Percentiles rank a stretch among this genome's conserved stretches.
Evolutionary conservation across 2,329 filamentous ascomycete species (phyloP).

Genomic region (Aspergillus quadricinctus): DNA sequence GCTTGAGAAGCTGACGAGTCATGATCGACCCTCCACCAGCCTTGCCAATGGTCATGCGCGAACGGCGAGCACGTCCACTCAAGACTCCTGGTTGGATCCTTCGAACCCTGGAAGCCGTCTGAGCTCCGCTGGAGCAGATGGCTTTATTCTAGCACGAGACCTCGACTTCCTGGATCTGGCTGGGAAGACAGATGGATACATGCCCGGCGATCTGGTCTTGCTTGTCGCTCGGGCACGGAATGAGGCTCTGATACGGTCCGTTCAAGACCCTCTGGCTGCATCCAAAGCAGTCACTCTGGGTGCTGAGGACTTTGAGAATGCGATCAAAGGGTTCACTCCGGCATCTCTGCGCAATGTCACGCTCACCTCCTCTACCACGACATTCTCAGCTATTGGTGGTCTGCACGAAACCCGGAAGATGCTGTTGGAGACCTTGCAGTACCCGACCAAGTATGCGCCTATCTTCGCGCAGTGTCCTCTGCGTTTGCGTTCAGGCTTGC

Average conservation of each 20-base stretch:
- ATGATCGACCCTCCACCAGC: constrained; percentile 33
- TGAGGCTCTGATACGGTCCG: constrained; percentile 83
- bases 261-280: constrained; percentile 52
- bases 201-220: constrained; percentile 88
- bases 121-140: constrained; percentile 47
- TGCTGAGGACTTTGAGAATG: constrained; percentile 73
- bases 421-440: constrained; percentile 91
- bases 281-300: constrained; percentile 60
- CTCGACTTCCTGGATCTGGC: constrained; percentile 91
- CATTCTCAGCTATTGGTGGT: constrained; percentile 88
- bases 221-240: constrained; percentile 84
- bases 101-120: constrained; percentile 53
- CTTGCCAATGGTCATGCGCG: constrained; percentile 39
- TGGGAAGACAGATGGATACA: constrained; percentile 92
- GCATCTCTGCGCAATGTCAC: constrained; percentile 93
- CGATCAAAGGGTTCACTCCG: constrained; percentile 88
- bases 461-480: constrained; percentile 96
- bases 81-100: constrained; percentile 73
- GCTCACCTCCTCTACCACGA: constrained; percentile 86
- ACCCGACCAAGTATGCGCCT: constrained; percentile 95
- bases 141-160: constrained; percentile 68
- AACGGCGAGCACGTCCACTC: constrained; percentile 35
- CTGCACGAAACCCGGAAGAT: constrained; percentile 80
- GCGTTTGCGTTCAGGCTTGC: constrained; percentile 84
- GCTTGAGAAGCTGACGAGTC: constrained; percentile 69